Evolutionary conservation across 441 rosid genomes (phyloP).

Genomic region (Viola pubescens): DNA sequence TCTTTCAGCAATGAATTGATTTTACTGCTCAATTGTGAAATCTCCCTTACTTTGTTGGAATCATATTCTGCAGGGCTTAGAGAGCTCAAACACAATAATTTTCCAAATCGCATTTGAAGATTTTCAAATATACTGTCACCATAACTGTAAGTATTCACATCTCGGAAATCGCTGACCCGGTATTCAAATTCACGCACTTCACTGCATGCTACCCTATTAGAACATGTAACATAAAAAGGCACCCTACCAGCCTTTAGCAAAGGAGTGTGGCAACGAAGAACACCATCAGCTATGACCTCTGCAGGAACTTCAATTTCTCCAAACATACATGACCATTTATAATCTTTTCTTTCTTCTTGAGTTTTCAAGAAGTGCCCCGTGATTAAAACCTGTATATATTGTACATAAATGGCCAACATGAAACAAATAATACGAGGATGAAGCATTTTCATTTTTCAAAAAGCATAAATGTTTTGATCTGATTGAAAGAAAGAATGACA

Average conservation of each 20-base stretch:
- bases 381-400: slow-evolving; percentile 45
- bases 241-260: slow-evolving; percentile 61
- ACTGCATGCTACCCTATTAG: slow-evolving; percentile 91
- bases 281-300: slow-evolving; percentile 68
- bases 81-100: slow-evolving; percentile 46
- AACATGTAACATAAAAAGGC: slow-evolving; percentile 88
- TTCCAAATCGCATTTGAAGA: slow-evolving; percentile 54
- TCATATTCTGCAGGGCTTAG: slow-evolving; percentile 16
- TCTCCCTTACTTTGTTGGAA: slow-evolving; percentile 24
- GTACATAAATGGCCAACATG: slow-evolving; percentile 2
- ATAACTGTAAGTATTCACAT: slow-evolving; percentile 21
- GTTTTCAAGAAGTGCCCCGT: slow-evolving; percentile 67
- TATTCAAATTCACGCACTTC: slow-evolving; percentile 94
- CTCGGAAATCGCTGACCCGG: slow-evolving; percentile 28
- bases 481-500: too few relatives aligned
- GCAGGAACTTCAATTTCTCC: slow-evolving; percentile 95
- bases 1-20: slow-evolving; percentile 56
- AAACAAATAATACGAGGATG: slow-evolving; percentile 8
- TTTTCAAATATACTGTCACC: slow-evolving; percentile 24
- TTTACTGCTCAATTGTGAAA: slow-evolving; percentile 45
- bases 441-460: not conserved
- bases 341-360: slow-evolving; percentile 39
- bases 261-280: slow-evolving; percentile 68
- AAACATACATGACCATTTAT: slow-evolving; percentile 89
- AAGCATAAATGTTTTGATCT: too few relatives aligned